Evolutionary conservation across 257 asterid species (phyloP).

Genomic region (Orobanche coerulescens): DNA sequence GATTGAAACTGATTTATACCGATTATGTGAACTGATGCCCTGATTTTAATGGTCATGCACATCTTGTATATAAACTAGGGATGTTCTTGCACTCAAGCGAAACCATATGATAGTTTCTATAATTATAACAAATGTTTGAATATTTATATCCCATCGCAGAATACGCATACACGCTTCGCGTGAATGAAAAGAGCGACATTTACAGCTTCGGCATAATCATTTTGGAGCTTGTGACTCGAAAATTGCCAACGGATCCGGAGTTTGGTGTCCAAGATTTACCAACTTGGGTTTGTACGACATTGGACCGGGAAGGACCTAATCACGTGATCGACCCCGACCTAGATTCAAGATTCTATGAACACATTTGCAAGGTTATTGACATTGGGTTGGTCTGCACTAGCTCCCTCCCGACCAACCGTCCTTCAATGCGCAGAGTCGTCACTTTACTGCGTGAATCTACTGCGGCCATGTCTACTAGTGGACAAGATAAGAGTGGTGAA

Average conservation of each 20-base stretch:
- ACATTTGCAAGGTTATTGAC: constrained; percentile 39
- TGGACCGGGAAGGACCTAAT: constrained; percentile 39
- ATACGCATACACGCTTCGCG: constrained; percentile 69
- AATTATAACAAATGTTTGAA: constrained; percentile 6
- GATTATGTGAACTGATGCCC: too few species aligned
- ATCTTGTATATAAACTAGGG: too few species aligned
- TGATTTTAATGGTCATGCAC: too few species aligned
- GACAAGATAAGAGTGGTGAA: constrained; percentile 22
- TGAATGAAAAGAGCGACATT: constrained; percentile 70
- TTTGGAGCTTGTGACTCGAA: constrained; percentile 66
- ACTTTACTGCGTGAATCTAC: constrained; percentile 47
- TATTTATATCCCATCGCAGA: constrained; percentile 30
- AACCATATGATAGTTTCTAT: too few species aligned
- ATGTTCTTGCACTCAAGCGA: too few species aligned
- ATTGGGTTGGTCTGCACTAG: constrained; percentile 53
- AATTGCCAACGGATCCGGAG: constrained; percentile 35
- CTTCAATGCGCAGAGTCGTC: constrained; percentile 72
- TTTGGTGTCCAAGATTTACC: constrained; percentile 49
- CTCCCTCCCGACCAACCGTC: constrained; percentile 52
- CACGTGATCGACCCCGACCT: constrained; percentile 47
- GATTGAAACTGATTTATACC: too few species aligned
- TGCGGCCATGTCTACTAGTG: constrained; percentile 15
- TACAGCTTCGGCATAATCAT: constrained; percentile 76
- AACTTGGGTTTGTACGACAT: constrained; percentile 36
- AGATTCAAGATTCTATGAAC: constrained; percentile 30